Base-by-base conservation (phyloP, 768 basidiomycete genomes). In the Phylloporus sp. region DNA sequence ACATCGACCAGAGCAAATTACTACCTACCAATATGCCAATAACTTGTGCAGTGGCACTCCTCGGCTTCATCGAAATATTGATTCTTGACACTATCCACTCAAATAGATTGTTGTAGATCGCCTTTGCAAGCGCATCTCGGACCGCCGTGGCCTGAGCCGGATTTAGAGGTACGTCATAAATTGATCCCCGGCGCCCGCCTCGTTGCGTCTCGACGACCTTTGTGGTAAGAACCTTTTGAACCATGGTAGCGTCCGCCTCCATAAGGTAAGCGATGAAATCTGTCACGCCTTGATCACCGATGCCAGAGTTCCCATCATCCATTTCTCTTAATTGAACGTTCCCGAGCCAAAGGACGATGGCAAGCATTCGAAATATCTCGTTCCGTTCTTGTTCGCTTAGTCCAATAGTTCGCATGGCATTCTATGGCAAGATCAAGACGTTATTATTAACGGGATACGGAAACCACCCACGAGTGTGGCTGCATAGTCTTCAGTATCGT, bases 71-170 rank as follows among this genome's bases (percentile, higher is more conserved):
- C 6, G 95, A 97, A 15, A 90, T 72, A 63, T 99, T 99, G 63
- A 99, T 80, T 50, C 91, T 82, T 14, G 90, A 88, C 34, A 99
- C 96, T 57, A 99, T 98, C 96, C 96, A 99, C 62, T 99, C 95
- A 64, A 99, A 98, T 4, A 97, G 71, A 65, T 98, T 97, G 71
- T 94, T 97, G 69, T 99, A 99, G 54, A 99, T 84, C 14, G 93
- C 95, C 65, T 98, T 95, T 5, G 95, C 74, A 31, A 99, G 72
- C 1, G 96, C 96, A 68, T 98, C 91, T 47, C 94, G 72, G 18
- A 90, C 93, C 1, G 94, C 79, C 1, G 70, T 70, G 3, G 96
- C 96, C 64, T 99, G 96, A 6, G 94, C 77, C 9, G 89, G 87
- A 60, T 98, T 99, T 26, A 91, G 68, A 11, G 94, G 96, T 1